Base-by-base conservation (phyloP, 2,329 filamentous ascomycete species). In the Tolypocladium album region DNA sequence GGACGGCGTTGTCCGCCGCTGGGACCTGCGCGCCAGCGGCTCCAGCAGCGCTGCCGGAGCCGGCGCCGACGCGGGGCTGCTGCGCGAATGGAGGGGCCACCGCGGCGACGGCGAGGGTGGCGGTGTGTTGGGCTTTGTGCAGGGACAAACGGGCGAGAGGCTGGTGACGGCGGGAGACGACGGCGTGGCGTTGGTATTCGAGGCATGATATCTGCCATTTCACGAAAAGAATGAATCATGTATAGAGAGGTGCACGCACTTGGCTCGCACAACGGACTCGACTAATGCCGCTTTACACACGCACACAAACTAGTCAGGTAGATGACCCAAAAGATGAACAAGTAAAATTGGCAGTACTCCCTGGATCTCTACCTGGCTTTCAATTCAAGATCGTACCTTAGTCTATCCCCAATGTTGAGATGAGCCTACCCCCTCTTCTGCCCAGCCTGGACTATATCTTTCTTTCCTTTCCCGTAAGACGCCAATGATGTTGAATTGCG, bases 131-230 rank as follows among this genome's bases (percentile, higher is more conserved):
- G 92, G 88, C 0, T 99, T 97, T 70, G 92, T 96, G 58, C 92
- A 97, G 74, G 86, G 87, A 8, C 81, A 87, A 71, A 83, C 79
- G 4, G 90, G 90, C 0, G 84, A 86, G 72, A 81, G 86, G 64
- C 79, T 97, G 56, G 82, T 96, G 5, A 97, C 94, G 7, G 94
- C 92, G 2, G 94, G 94, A 31, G 94, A 99, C 75, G 94, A 99
- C 70, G 82, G 84, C 8, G 72, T 90, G 34, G 78, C 84, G 36
- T 71, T 90, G 67, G 83, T 90, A 1, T 90, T 90, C 71, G 84
- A 88, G 71, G 78, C 79, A 50, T 82, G 72, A 67, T 27, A 13
- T 22, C 17, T 53, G 50, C 31, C 11, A 5, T 34, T 53, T 31
- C 34, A 34, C 50, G 24, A 53, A 17, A 40, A 31, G 27, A 20